Base-by-base conservation (phyloP, 1,284 basidiomycete genomes). In the Tremellales sp. region DNA sequence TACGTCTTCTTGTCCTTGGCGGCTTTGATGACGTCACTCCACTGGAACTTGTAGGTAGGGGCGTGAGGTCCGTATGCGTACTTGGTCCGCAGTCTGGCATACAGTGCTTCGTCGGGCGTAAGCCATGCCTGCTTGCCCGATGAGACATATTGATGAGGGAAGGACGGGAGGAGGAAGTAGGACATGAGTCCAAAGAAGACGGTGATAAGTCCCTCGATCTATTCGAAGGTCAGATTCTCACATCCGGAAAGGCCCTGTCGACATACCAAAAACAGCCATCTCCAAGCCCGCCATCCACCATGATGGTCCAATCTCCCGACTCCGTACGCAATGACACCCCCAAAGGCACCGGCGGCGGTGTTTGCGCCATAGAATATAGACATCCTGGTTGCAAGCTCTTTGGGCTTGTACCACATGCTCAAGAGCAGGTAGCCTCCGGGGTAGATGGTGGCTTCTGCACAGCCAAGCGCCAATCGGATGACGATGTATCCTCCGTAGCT, bases 311-410 rank as follows among this genome's bases (percentile, higher is more conserved):
- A 48, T 21, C 62, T 56, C 22, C 55, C 61, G 41, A 67, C 61
- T 13, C 50, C 63, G 40, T 56, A 67, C 1, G 61, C 62, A 1
- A 66, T 50, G 6, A 66, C 39, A 40, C 65, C 65, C 9, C 54
- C 58, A 24, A 65, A 57, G 2, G 57, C 62, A 7, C 62, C 59
- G 6, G 59, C 43, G 13, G 27, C 22, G 9, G 37, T 10, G 14
- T 45, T 56, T 14, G 52, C 59, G 18, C 52, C 26, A 34, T 58
- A 61, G 42, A 51, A 61, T 27, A 57, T 42, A 4, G 50, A 46
- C 3, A 47, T 51, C 19, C 59, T 36, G 25, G 33, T 41, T 32
- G 53, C 50, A 19, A 61, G 47, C 37, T 57, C 48, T 3, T 32
- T 41, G 14, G 57, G 59, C 9, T 48, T 53, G 38, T 61, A 61